Evolutionary conservation across 345 rosid genomes (phyloP), one percentile per base, ranked within the genome.

Genomic region (Linum usitatissimum): DNA sequence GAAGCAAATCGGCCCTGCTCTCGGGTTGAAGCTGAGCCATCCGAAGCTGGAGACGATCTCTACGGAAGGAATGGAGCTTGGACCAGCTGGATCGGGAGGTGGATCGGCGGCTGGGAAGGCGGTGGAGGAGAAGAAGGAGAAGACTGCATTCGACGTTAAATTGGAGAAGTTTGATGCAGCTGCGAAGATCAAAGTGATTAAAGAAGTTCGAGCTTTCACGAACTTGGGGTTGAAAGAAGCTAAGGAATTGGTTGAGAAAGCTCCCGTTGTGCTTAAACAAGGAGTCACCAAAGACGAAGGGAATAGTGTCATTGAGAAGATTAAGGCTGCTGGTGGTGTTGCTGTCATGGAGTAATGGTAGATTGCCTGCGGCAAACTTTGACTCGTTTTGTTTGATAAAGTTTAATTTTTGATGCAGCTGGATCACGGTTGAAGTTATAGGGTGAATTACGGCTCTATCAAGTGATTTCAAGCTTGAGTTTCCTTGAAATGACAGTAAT

Each of bases 181-280:
- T 18, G 68, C 79, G 13, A 81, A 78, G 66, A 66, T 81, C 59
- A 78, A 81, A 74, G 82, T 81, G 21, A 78, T 81, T 39, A 81
- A 81, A 55, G 82, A 81, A 72, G 80, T 81, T 3, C 76, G 77
- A 60, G 56, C 70, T 2, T 76, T 81, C 55, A 75, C 80, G n/a
- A 71, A 38, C 71, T 70, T 80, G 71, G 84, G 84, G 6, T 57
- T 78, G 75, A 80, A 78, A 70, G 84, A 80, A 71, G 84, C 82
- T 36, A 80, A 80, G 54, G 80, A 78, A 3, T 75, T 80, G 67
- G 82, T 80, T 36, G 82, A 80, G 70, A 80, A 78, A 64, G 78
- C 53, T 3, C 84, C 84, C 51, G 72, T 40, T 40, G 15, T 78
- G 57, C 76, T 80, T 34, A 80, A 80, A 63, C 76, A 80, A 49